Evolutionary conservation across 768 basidiomycete species (phyloP).

Genomic region (Lactifluus piperatus): DNA sequence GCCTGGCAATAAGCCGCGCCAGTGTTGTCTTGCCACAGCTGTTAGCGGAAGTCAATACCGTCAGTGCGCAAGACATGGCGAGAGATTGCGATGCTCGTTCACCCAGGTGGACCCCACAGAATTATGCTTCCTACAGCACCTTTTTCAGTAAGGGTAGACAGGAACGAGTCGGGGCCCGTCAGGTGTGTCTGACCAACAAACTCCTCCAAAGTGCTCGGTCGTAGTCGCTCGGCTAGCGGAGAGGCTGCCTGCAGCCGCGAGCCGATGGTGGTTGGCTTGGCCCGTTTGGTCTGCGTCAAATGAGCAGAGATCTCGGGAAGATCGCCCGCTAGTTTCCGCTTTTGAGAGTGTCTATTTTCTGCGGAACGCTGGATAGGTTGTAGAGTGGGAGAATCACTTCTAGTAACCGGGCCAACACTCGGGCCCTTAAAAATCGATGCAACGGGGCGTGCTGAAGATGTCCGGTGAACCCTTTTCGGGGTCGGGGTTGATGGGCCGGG

Average conservation of each 20-base stretch:
- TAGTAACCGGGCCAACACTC: not conserved
- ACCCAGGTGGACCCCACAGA: slow-evolving; percentile 74
- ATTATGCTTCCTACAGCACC: slow-evolving; percentile 52
- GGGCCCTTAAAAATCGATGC: slow-evolving; percentile 9
- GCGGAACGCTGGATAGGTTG: not conserved
- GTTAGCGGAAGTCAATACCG: not conserved
- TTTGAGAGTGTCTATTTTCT: not conserved
- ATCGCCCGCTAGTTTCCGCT: not conserved
- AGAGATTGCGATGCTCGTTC: slow-evolving; percentile 2
- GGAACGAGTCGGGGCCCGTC: slow-evolving; percentile 46
- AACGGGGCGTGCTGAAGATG: not conserved
- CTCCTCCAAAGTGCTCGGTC: slow-evolving; percentile 56
- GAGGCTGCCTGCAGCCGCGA: slow-evolving; percentile 28
- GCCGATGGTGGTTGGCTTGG: slow-evolving; percentile 3
- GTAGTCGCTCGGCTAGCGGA: slow-evolving; percentile 66
- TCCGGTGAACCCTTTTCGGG: not conserved
- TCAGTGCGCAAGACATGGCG: not conserved
- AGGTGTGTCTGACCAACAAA: slow-evolving; percentile 70
- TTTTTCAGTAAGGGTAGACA: slow-evolving; percentile 42
- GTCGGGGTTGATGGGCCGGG: not conserved
- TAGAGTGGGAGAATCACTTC: not conserved
- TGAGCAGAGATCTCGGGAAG: not conserved
- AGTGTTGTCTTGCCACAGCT: slow-evolving; percentile 73
- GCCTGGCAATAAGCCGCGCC: slow-evolving; percentile 60
- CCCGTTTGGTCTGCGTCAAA: not conserved